Evolutionary conservation across 345 rosid species (phyloP).

Genomic region (Acer yangbiense): DNA sequence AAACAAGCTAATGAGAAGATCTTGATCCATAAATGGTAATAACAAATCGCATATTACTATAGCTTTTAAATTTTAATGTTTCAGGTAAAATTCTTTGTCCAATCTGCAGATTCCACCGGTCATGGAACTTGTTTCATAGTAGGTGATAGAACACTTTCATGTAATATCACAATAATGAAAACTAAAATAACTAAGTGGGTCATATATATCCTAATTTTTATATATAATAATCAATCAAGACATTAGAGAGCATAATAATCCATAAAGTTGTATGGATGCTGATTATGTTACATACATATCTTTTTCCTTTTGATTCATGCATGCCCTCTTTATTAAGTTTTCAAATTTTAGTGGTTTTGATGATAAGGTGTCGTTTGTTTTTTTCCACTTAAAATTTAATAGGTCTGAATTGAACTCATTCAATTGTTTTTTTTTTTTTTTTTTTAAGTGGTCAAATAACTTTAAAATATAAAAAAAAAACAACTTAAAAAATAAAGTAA

Average conservation of each 20-base stretch:
- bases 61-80: no score
- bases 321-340: constrained; percentile 20
- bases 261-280: constrained; percentile 22
- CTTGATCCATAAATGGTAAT: no score
- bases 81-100: not conserved
- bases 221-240: not conserved
- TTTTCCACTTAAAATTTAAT: no score
- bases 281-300: constrained; percentile 1
- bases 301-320: constrained; percentile 27
- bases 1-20: no score
- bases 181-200: not conserved
- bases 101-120: constrained; percentile 24
- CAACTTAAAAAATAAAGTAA: no score
- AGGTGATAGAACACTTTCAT: constrained; percentile 8
- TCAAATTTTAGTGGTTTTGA: constrained; percentile 43
- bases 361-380: constrained; percentile 3
- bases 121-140: constrained; percentile 8
- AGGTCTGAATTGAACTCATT: no score
- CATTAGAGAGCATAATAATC: not conserved
- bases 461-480: no score
- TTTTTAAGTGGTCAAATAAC: no score
- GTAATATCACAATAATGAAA: not conserved
- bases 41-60: no score
- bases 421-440: no score
- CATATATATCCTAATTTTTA: not conserved